Conservation (phyloP, 139 green algal genomes). For the Deuterostichococcus epilithicus region DNA sequence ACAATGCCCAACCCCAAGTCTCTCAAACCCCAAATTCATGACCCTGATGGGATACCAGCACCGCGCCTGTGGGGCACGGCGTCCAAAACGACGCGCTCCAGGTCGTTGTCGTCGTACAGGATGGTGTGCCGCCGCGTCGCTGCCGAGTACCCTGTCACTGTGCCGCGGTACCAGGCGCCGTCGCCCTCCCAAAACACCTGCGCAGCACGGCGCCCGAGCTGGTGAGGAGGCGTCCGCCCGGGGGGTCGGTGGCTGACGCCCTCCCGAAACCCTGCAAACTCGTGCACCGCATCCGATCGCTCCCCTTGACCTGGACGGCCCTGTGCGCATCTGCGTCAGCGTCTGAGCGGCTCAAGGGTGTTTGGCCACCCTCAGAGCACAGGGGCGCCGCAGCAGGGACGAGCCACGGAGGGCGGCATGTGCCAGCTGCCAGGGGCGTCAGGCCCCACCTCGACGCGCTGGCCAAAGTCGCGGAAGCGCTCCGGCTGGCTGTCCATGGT, state of each 20-base stretch:
- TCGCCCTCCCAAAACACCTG: conserved; percentile 75
- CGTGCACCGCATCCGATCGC: no score
- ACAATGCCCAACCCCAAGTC: no score
- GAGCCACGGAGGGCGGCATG: neutral
- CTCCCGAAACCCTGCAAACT: no score
- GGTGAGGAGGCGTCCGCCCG: no score
- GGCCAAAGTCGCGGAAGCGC: conserved; percentile 34
- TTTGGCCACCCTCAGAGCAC: no score
- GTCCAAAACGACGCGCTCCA: conserved; percentile 50
- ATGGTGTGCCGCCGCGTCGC: conserved; percentile 54
- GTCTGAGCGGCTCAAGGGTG: no score
- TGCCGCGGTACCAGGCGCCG: conserved; percentile 62
- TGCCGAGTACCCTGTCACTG: conserved; percentile 55
- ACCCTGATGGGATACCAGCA: neutral
- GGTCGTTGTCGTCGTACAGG: conserved; percentile 70
- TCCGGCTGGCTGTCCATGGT: conserved; percentile 61
- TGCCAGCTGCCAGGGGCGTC: neutral
- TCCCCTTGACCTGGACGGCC: no score
- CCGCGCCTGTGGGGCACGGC: conserved; percentile 27
- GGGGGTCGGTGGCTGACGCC: no score
- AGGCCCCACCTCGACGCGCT: conserved; percentile 32
- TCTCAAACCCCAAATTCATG: neutral
- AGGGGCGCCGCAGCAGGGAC: no score
- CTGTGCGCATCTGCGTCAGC: no score
- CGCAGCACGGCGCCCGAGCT: no score